These are phyloP conservation scores for Podospora australis DNA, from an alignment of 495 filamentous ascomycete genomes.

Conservation along the genomic window DNA sequence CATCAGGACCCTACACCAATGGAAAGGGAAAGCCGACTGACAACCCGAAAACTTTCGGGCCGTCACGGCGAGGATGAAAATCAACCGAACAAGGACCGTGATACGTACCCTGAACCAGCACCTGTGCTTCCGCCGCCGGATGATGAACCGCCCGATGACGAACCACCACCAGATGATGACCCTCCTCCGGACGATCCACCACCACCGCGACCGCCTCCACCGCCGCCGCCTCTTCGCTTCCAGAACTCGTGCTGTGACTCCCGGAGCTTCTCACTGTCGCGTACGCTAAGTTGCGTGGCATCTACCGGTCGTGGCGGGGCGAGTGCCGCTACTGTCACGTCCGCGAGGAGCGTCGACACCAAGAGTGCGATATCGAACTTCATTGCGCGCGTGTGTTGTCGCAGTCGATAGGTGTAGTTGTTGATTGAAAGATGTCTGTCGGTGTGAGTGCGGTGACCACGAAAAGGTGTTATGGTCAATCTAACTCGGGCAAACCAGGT, in stretches of 20 bases:
- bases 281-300: slow-evolving; percentile 17
- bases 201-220: slow-evolving; percentile 43
- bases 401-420: neutral
- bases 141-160: slow-evolving; percentile 1
- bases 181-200: slow-evolving; percentile 24
- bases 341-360: slow-evolving; percentile 8
- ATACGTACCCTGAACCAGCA: neutral
- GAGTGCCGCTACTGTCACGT: slow-evolving; percentile 11
- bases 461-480: too few species aligned
- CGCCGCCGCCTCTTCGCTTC: slow-evolving; percentile 53
- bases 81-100: neutral
- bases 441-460: too few species aligned
- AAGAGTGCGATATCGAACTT: slow-evolving; percentile 2
- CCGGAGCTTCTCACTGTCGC: slow-evolving; percentile 21
- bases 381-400: slow-evolving; percentile 1
- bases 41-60: too few species aligned
- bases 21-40: too few species aligned
- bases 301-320: slow-evolving; percentile 11
- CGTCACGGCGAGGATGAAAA: too few species aligned
- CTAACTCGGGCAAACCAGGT: too few species aligned
- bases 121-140: neutral
- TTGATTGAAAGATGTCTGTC: neutral
- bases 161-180: slow-evolving; percentile 18
- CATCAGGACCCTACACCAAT: too few species aligned
- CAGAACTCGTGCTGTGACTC: slow-evolving; percentile 36